Conservation (phyloP, 352 stramenopile genomes). For the Pythium aquatile region DNA sequence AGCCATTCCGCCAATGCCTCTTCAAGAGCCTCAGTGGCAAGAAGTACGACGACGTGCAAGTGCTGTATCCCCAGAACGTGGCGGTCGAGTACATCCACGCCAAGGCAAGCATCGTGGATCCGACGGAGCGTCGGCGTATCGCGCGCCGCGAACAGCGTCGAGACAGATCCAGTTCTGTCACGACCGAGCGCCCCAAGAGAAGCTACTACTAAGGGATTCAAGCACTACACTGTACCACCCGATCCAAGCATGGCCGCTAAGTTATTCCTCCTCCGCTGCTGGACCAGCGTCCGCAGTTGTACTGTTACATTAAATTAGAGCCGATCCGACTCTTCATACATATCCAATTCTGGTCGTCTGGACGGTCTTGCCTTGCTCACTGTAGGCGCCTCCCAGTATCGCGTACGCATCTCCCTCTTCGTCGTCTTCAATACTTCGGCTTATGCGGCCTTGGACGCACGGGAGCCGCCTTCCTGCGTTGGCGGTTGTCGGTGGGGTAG, state of each 20-base stretch:
- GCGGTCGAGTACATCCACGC: constrained; percentile 18
- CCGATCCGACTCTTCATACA: neutral
- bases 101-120: constrained; percentile 10
- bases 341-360: neutral
- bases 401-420: no score
- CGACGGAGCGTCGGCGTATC: constrained; percentile 7
- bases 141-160: constrained; percentile 11
- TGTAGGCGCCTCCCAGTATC: no score
- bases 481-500: constrained; percentile 16
- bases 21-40: constrained; percentile 5
- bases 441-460: constrained; percentile 5
- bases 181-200: no score
- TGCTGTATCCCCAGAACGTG: constrained; percentile 10
- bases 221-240: no score
- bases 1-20: neutral
- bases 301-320: no score
- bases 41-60: constrained; percentile 4
- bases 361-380: neutral
- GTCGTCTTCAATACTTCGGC: no score
- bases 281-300: no score
- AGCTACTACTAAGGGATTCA: no score
- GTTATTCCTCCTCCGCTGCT: no score
- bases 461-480: neutral
- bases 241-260: no score
- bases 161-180: neutral